Base-by-base conservation (phyloP, 2,329 filamentous ascomycete species). In the Cordyceps tenuipes region DNA sequence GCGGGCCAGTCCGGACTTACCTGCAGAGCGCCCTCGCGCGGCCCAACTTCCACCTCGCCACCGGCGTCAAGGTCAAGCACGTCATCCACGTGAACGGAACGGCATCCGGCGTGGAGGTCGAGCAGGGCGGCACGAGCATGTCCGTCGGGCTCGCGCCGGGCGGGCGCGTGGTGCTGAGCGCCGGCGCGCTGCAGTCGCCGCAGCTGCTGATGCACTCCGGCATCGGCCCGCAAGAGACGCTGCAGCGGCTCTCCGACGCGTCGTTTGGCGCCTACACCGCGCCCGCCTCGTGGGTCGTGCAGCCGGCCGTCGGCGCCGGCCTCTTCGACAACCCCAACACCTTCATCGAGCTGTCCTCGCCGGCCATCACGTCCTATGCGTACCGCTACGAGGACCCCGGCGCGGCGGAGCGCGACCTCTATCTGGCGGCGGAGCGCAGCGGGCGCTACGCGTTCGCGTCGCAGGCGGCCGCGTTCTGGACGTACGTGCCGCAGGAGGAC, bases 261-360 rank as follows among this genome's bases (percentile, higher is more conserved):
- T 54, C 49, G 2, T 53, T 66, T 9, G 63, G 68, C 0, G 61
- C 68, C 1, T 66, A 66, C 52, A 65, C 65, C 2, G 68, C 70
- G 8, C 69, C 74, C 0, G 66, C 64, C 23, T 62, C 61, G 3
- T 82, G 79, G 79, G 74, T 83, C 61, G 75, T 78, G 66, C 79
- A 79, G 65, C 72, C 72, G 0, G 71, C 73, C 5, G 75, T 83
- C 4, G 80, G 80, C 48, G 69, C 74, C 15, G 76, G 76, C 39
- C 75, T 82, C 31, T 83, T 81, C 63, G 80, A 82, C 65, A 83
- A 82, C 64, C 79, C 81, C 5, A 82, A 82, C 62, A 82, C 79
- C 1, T 80, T 78, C 62, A 78, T 82, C 66, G 76, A 79, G 63
- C 70, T 82, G 1, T 72, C 72, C 1, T 69, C 69, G 3, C 71